These are phyloP conservation scores for Blepharisma undulans DNA, from an alignment of 169 alveolate genomes.

Conservation along the genomic window DNA sequence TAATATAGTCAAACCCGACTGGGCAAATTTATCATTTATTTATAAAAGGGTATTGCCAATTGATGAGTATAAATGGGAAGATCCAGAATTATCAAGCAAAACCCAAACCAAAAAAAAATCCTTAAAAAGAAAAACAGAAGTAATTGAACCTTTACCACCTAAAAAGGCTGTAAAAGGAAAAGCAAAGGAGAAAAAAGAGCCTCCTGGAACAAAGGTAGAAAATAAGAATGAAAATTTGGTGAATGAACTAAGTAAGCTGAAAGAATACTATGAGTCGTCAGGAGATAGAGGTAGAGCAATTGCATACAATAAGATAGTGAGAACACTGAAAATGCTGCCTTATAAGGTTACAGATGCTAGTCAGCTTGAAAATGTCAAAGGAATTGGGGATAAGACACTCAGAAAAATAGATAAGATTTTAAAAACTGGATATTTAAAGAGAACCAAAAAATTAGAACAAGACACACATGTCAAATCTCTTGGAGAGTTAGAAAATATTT, in stretches of 20 bases:
- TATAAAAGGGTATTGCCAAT: neutral
- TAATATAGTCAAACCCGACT: neutral
- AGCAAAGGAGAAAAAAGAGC: neutral
- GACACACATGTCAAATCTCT: neutral
- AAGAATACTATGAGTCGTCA: neutral
- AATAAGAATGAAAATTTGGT: neutral
- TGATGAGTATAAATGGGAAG: neutral
- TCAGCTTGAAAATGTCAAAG: neutral
- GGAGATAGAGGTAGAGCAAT: conserved; percentile 17
- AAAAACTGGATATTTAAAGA: neutral
- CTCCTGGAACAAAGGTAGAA: neutral
- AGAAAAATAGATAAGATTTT: conserved; percentile 9
- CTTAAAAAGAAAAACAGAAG: neutral
- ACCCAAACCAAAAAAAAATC: neutral
- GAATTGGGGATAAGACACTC: conserved; percentile 15
- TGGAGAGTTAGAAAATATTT: neutral
- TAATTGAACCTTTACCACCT: neutral
- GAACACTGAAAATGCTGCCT: conserved; percentile 2
- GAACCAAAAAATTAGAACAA: neutral
- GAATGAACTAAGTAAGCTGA: neutral
- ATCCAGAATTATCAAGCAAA: neutral
- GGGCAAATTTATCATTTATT: neutral
- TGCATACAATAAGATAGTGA: neutral
- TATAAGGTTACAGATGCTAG: neutral
- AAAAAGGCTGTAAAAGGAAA: neutral